Evolutionary conservation across 371 early-diverging fungal species (phyloP).

Genomic region (Syncephalastrum contaminatum): DNA sequence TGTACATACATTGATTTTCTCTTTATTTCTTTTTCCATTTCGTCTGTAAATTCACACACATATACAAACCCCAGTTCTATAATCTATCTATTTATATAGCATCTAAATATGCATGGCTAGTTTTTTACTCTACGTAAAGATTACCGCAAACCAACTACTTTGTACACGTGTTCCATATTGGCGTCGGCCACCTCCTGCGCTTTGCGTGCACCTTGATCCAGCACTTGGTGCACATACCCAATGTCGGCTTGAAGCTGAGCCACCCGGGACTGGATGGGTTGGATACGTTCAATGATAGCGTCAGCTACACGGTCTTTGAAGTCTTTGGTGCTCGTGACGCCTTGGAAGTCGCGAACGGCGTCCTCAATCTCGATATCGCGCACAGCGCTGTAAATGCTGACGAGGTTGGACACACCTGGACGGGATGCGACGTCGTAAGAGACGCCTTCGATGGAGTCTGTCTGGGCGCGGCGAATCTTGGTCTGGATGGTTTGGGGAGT

Average conservation of each 20-base stretch:
- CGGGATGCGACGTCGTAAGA: constrained; percentile 71
- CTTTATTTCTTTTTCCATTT: neutral
- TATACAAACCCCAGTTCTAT: neutral
- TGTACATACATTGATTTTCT: neutral
- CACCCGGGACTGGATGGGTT: constrained; percentile 69
- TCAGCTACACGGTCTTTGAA: constrained; percentile 79
- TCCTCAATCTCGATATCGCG: constrained; percentile 39
- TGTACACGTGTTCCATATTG: constrained; percentile 57
- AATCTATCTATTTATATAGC: constrained; percentile 2
- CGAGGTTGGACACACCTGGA: constrained; percentile 85
- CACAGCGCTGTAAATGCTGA: constrained; percentile 72
- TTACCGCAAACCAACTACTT: constrained; percentile 57
- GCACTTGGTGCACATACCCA: constrained; percentile 61
- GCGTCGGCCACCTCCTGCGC: constrained; percentile 54
- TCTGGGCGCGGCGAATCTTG: constrained; percentile 77
- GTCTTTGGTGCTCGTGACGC: constrained; percentile 49
- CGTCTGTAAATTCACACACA: neutral
- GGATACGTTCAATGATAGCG: constrained; percentile 55
- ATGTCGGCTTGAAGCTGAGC: constrained; percentile 54
- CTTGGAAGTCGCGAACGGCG: constrained; percentile 44
- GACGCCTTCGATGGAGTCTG: constrained; percentile 70
- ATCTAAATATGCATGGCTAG: neutral
- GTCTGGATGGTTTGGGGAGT: constrained; percentile 58
- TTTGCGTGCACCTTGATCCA: constrained; percentile 61
- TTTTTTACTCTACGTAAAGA: neutral